Base-by-base conservation (phyloP, 768 basidiomycete genomes). In the Obba rivulosa region DNA sequence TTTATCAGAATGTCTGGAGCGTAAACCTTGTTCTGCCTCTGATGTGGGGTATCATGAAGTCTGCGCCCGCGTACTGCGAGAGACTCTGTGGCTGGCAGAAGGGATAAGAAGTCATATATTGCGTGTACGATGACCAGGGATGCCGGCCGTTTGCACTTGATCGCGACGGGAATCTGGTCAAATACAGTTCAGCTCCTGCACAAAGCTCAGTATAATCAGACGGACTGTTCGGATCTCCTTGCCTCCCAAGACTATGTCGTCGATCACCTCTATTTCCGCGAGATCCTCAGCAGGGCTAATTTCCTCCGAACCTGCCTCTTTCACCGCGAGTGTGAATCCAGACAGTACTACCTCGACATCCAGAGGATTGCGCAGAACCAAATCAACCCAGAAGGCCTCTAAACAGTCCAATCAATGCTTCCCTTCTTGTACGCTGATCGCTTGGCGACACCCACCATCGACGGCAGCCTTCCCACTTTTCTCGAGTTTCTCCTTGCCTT, bases 311-410 rank as follows among this genome's bases (percentile, higher is more conserved):
- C 55, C 61, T 2, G 66, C 62, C 47, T 78, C 78, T 53, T 70
- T 62, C 4, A 86, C 72, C 3, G 70, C 49, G 8, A 88, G 62
- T 0, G 83, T 80, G 45, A 91, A 52, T 49, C 83, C 74, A 0
- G 79, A 73, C 20, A 92, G 60, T 43, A 73, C 80, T n/a, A 92
- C 72, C 44, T 88, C 87, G 5, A 84, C 72, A 51, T 86, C 77
- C 36, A 92, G 64, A 16, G 88, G 87, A 60, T 92, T 92, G 41
- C 67, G 72, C 50, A 92, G 42, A 4, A 71, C 72, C 21, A 92
- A 55, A 54, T 92, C 87, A 34, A 91, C 69, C 82, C 83, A 90
- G 56, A 92, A 89, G 2, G 69, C 64, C 64, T 92, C 90, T 92
- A 51, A 20, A 51, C 50, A 44, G 22, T 23, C 21, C 23, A 48